A percentile compares a stretch with the other conserved stretches of the same genome.
phyloP scores from a whole-genome alignment of 441 rosid species.

The Adansonia gregorii region DNA sequence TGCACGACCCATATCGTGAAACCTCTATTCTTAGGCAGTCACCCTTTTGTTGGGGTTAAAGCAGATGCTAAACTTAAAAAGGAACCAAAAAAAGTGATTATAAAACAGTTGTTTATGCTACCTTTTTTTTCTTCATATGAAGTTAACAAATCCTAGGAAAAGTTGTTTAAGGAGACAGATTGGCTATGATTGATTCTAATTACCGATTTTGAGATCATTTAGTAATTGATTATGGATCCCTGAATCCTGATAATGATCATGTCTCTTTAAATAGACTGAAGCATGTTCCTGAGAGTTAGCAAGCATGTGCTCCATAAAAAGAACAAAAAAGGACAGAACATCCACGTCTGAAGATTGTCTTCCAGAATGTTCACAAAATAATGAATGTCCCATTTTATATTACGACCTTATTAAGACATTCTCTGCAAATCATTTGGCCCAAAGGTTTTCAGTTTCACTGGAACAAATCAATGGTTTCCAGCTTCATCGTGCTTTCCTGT shows the following conservation, averaged over 20 bases:
- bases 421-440: slow-evolving; percentile 6
- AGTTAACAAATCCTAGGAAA: neutral
- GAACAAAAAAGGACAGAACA: neutral
- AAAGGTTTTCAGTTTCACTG: neutral
- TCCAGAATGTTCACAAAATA: neutral
- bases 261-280: neutral
- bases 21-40: no score
- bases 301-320: neutral
- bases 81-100: neutral
- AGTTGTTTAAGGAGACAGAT: neutral
- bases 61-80: neutral
- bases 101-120: neutral
- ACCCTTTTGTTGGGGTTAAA: no score
- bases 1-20: no score
- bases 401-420: neutral
- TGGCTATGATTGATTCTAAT: slow-evolving; percentile 1
- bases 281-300: neutral
- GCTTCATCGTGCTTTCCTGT: neutral
- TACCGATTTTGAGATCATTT: neutral
- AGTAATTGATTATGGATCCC: neutral
- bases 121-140: neutral
- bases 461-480: neutral
- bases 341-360: neutral
- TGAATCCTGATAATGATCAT: neutral
- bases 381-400: neutral